Conservation (phyloP, 495 filamentous ascomycete genomes). For the Lophiotrema nucula region DNA sequence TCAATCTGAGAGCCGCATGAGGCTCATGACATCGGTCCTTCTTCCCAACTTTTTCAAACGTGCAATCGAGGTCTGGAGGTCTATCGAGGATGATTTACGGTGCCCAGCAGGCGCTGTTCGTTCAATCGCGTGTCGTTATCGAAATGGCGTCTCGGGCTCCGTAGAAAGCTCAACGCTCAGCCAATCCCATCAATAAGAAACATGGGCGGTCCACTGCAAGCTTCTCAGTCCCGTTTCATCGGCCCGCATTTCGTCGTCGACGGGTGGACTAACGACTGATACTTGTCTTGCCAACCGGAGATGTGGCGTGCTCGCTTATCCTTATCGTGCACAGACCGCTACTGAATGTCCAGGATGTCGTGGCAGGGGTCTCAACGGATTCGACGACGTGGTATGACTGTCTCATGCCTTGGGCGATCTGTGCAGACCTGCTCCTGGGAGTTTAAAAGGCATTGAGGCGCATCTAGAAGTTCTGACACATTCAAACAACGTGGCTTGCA, state of each 20-base stretch:
- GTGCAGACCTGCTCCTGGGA: not conserved
- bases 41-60: not conserved
- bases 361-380: not conserved
- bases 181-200: not conserved
- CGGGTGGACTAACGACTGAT: not conserved
- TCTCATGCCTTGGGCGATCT: not conserved
- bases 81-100: not conserved
- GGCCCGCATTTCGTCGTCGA: not conserved
- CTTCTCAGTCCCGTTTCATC: not conserved
- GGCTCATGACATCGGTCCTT: not conserved
- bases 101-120: not conserved
- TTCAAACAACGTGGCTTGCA: no score
- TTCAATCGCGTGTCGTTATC: not conserved
- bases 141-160: not conserved
- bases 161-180: not conserved
- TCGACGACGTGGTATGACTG: slow-evolving; percentile 1
- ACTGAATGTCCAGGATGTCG: not conserved
- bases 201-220: not conserved
- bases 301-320: not conserved
- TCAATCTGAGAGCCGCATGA: not conserved
- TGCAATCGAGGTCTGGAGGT: not conserved
- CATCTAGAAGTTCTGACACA: no score
- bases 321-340: not conserved
- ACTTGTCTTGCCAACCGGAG: not conserved
- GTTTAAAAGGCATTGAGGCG: not conserved